These are phyloP conservation scores for Fraxinus pennsylvanica DNA, from an alignment of 257 asterid species.

Conservation along the genomic window DNA sequence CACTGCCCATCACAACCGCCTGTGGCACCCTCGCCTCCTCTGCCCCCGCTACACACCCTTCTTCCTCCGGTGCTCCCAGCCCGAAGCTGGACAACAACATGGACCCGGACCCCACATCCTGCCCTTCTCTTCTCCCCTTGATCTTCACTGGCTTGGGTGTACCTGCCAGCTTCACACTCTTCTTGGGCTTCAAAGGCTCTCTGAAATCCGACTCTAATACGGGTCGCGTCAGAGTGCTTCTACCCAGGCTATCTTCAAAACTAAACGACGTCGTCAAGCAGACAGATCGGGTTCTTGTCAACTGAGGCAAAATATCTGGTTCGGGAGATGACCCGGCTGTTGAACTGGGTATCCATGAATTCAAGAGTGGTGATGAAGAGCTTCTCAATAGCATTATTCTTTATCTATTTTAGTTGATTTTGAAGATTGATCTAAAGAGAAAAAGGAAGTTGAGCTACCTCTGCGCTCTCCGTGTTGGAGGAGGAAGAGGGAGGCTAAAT, in stretches of 20 bases:
- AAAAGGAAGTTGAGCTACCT: not conserved
- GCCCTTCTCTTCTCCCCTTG: conserved; percentile 33
- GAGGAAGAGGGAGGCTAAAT: conserved; percentile 3
- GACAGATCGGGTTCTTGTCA: conserved; percentile 50
- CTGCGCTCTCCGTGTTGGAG: conserved; percentile 14
- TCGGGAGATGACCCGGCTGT: conserved; percentile 51
- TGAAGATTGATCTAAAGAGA: not conserved
- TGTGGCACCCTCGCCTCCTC: conserved; percentile 39
- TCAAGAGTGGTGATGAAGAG: conserved; percentile 61
- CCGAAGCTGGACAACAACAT: conserved; percentile 38
- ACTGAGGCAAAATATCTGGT: conserved; percentile 44
- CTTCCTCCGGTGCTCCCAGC: conserved; percentile 34
- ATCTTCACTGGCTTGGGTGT: conserved; percentile 36
- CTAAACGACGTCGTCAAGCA: conserved; percentile 31
- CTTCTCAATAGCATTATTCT: conserved; percentile 52
- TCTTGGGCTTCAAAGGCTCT: conserved; percentile 42
- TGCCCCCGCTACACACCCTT: conserved; percentile 9
- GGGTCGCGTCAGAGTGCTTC: conserved; percentile 24
- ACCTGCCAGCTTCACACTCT: conserved; percentile 30
- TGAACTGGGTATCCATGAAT: conserved; percentile 52
- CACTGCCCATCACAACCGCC: conserved; percentile 43
- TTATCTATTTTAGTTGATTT: not conserved
- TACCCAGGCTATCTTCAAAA: conserved; percentile 32
- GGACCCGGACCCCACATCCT: conserved; percentile 33
- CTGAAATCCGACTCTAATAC: conserved; percentile 40